Evolutionary conservation across 352 stramenopile genomes (phyloP).

Genomic region (Globisporangium middletonii): DNA sequence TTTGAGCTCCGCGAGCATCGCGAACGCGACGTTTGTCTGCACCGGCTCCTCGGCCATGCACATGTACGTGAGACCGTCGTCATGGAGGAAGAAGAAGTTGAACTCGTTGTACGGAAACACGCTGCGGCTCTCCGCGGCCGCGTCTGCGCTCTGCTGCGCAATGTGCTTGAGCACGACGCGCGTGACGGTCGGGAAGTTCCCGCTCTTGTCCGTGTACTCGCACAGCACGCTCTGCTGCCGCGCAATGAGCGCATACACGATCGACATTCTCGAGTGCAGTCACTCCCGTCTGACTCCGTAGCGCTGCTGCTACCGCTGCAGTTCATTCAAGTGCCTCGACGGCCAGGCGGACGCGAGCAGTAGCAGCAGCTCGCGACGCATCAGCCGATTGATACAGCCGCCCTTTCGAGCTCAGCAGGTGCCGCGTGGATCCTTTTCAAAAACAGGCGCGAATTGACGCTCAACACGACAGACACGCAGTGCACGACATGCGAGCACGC

Average conservation of each 20-base stretch:
- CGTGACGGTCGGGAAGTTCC: constrained; percentile 75
- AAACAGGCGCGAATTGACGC: no score
- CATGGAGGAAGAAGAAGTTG: constrained; percentile 79
- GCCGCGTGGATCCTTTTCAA: no score
- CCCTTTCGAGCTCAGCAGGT: no score
- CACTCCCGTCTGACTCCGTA: not conserved
- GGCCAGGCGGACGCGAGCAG: not conserved
- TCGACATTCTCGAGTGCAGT: constrained; percentile 41
- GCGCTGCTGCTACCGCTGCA: not conserved
- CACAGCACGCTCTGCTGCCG: constrained; percentile 71
- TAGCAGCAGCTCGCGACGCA: not conserved
- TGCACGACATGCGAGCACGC: not conserved
- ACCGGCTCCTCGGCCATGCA: constrained; percentile 81
- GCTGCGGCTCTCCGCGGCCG: constrained; percentile 26
- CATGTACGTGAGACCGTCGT: constrained; percentile 73
- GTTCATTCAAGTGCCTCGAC: not conserved
- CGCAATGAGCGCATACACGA: constrained; percentile 71
- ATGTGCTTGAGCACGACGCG: constrained; percentile 70
- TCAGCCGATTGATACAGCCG: not conserved
- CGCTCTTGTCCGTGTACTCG: constrained; percentile 66
- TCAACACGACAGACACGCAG: no score
- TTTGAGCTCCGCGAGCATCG: constrained; percentile 67
- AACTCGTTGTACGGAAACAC: constrained; percentile 76
- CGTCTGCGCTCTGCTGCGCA: constrained; percentile 35
- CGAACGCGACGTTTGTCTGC: constrained; percentile 64